phyloP scores from a whole-genome alignment of 257 asterid species.

The Lantana camara region DNA sequence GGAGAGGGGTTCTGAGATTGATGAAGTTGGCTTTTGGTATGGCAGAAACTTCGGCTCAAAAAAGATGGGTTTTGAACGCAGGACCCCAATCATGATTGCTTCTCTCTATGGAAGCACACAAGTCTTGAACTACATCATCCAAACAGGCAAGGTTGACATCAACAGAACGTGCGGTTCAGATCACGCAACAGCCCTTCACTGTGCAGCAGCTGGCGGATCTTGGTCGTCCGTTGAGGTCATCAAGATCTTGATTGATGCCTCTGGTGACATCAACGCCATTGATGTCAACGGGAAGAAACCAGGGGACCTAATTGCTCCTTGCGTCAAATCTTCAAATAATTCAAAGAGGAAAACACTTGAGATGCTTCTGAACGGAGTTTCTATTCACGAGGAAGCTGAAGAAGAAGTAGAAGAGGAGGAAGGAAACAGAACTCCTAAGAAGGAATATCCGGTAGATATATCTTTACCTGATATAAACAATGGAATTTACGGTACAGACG shows the following conservation, averaged over 20 bases:
- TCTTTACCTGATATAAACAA: constrained; percentile 58
- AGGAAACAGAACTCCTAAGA: constrained; percentile 36
- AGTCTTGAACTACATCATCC: constrained; percentile 59
- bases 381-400: constrained; percentile 36
- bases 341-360: constrained; percentile 51
- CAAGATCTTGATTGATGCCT: constrained; percentile 54
- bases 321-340: constrained; percentile 35
- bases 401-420: constrained; percentile 45
- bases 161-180: constrained; percentile 74
- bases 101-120: constrained; percentile 68
- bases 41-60: constrained; percentile 68
- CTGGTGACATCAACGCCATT: constrained; percentile 41
- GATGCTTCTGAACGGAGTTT: constrained; percentile 59
- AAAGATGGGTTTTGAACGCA: constrained; percentile 78
- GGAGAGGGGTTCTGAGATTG: constrained; percentile 59
- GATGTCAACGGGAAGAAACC: constrained; percentile 68
- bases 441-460: constrained; percentile 66
- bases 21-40: constrained; percentile 79
- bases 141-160: constrained; percentile 55
- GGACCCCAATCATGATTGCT: constrained; percentile 82
- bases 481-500: constrained; percentile 52
- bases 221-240: constrained; percentile 56
- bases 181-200: constrained; percentile 83
- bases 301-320: constrained; percentile 56
- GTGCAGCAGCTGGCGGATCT: constrained; percentile 79